Percentiles rank a stretch among this genome's conserved stretches.
Evolutionary conservation across 2,329 filamentous ascomycete genomes (phyloP).

Genomic region (Nemania sp.): DNA sequence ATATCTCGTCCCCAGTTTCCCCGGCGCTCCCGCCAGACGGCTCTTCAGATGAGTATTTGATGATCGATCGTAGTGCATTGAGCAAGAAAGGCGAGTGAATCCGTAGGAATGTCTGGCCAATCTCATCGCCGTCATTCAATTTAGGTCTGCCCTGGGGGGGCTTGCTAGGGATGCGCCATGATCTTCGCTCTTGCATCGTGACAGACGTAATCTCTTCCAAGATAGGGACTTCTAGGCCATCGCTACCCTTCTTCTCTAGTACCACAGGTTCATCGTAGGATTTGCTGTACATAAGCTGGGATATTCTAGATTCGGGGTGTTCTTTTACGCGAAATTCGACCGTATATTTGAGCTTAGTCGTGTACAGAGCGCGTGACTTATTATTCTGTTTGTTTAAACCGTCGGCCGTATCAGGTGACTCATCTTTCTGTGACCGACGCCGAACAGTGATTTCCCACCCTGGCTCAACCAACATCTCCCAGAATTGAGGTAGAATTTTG

Average conservation of each 20-base stretch:
- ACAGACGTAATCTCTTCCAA: conserved; percentile 20
- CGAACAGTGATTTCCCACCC: conserved; percentile 13
- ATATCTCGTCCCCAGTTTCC: conserved; percentile 1
- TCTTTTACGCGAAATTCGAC: neutral
- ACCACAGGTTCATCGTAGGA: conserved; percentile 15
- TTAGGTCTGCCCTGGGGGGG: neutral
- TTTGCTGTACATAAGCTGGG: conserved; percentile 5
- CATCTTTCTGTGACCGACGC: conserved; percentile 5
- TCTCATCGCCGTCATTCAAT: conserved; percentile 3
- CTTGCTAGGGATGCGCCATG: neutral
- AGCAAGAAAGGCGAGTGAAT: conserved; percentile 24
- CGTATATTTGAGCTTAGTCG: conserved; percentile 1
- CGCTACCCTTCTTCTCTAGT: conserved; percentile 1
- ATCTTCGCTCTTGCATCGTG: neutral
- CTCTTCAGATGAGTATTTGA: conserved; percentile 17
- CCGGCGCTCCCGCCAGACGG: conserved; percentile 13
- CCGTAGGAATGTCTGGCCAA: conserved; percentile 12
- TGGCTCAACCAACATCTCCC: conserved; percentile 12
- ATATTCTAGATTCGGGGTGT: too few species aligned
- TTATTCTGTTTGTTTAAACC: too few species aligned
- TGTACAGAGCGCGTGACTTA: neutral
- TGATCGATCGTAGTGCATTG: conserved; percentile 17
- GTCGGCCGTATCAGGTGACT: too few species aligned
- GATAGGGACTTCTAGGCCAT: conserved; percentile 2
- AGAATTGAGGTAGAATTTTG: conserved; percentile 4